Evolutionary conservation across 805 yeast species (phyloP).

Genomic region (Kluyveromyces siamensis): DNA sequence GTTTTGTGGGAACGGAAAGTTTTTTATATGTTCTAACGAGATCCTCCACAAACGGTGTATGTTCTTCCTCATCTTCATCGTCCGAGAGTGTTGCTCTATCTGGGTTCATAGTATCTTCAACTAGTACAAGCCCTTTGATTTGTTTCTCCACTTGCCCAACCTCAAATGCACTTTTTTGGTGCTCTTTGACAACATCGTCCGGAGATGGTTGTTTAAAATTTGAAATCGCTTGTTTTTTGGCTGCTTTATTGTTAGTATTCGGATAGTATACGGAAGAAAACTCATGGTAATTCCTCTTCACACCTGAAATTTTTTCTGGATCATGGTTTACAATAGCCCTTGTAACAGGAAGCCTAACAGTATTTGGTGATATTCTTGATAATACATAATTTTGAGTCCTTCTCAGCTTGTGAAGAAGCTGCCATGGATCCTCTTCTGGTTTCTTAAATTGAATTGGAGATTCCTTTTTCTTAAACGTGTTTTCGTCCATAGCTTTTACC

Average conservation of each 20-base stretch:
- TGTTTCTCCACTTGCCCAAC: conserved; percentile 22
- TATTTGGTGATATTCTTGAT: neutral
- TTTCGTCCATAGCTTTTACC: neutral
- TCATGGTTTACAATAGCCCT: neutral
- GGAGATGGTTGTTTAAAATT: conserved; percentile 71
- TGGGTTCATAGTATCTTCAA: conserved; percentile 29
- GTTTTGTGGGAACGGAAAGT: conserved; percentile 23
- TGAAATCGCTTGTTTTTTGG: conserved; percentile 32
- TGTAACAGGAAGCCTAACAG: neutral
- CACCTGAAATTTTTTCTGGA: neutral
- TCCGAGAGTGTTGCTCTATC: conserved; percentile 16
- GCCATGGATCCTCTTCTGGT: neutral
- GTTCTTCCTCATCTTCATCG: conserved; percentile 18
- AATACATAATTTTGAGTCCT: neutral
- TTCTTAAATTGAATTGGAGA: neutral
- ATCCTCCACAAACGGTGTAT: conserved; percentile 15
- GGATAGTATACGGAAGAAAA: conserved; percentile 27
- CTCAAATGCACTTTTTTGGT: conserved; percentile 43
- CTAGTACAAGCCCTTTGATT: conserved; percentile 2
- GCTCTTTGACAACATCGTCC: conserved; percentile 58
- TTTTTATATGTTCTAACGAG: conserved; percentile 17
- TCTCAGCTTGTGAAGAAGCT: neutral
- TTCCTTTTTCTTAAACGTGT: neutral
- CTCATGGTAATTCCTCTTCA: conserved; percentile 20
- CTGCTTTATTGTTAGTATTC: conserved; percentile 34